Evolutionary conservation across 345 rosid species (phyloP), one percentile per base, ranked within the genome.

Genomic region (Eucalyptus fibrosa): DNA sequence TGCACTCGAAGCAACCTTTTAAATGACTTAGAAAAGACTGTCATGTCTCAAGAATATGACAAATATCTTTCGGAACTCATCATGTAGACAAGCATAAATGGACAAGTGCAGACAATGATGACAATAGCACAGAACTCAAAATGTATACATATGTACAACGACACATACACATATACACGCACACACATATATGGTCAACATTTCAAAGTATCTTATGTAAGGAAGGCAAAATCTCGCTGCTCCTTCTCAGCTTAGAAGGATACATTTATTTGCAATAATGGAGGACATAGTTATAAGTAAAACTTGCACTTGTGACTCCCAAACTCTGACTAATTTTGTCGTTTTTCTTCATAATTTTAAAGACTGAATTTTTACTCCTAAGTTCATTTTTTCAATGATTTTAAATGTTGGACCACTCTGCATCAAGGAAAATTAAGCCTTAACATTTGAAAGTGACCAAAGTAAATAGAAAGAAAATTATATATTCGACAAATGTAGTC

Each of bases 1-100:
- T 83, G 99, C 96, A 93, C 99, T 96, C 86, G 99, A 97, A 90
- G 99, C 99, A 95, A 97, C 94, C 99, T 97, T 86, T 77, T 40
- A 37, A 40, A 77, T 77, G 55, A 32, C 34, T 88, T 16, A 67
- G 69, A 44, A 88, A 88, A 88, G 55, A 77, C 6, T 21, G 85
- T 77, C 28, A 77, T 40, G 47, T 77, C 85, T 77, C 85, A 77
- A 77, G 47, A 44, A 40, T 77, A 40, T 37, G 47, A 40, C 85
- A 12, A 40, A 77, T 77, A 40, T 19, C 9, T 77, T 40, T 40
- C 8, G 9, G 17, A 77, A 37, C 82, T 72, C 82, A 34, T 72
- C 44, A 72, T 34, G 82, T 21, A 69, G 82, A 34, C 19, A 32
- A 69, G 47, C 83, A 77, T 10, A 44, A 77, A 77, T 44, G 44